Conservation (phyloP, 805 yeast genomes). For the Yarrowia hollandica region DNA sequence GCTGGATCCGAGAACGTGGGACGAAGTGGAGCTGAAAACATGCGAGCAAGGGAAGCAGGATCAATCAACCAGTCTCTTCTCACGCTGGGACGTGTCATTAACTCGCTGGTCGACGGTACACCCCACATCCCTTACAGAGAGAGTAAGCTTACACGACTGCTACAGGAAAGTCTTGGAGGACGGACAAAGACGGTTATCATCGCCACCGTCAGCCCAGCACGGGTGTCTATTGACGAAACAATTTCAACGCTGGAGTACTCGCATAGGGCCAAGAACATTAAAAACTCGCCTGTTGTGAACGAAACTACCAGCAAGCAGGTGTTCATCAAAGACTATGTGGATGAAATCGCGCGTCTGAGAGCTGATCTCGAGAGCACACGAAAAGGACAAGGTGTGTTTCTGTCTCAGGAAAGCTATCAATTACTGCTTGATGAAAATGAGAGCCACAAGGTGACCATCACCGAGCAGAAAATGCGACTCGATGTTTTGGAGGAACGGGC, state of each 20-base stretch:
- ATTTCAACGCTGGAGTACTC: constrained; percentile 83
- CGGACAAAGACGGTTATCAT: constrained; percentile 79
- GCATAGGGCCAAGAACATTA: constrained; percentile 75
- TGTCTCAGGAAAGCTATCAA: constrained; percentile 52
- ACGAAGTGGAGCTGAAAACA: constrained; percentile 80
- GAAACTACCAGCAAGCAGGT: constrained; percentile 60
- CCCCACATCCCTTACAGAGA: constrained; percentile 82
- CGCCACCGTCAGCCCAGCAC: constrained; percentile 83
- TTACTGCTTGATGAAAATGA: constrained; percentile 50
- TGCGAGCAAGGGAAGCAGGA: constrained; percentile 89
- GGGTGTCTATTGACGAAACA: constrained; percentile 75
- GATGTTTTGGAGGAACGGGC: constrained; percentile 50
- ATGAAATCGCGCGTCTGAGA: constrained; percentile 56
- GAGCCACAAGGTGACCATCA: constrained; percentile 50
- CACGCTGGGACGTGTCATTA: constrained; percentile 85
- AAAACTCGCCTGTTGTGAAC: constrained; percentile 65
- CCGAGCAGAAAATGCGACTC: constrained; percentile 51
- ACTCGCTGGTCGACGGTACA: constrained; percentile 58
- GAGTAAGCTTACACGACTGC: constrained; percentile 70
- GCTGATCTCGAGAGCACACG: constrained; percentile 63
- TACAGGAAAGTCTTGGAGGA: constrained; percentile 85
- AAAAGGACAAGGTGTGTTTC: constrained; percentile 66
- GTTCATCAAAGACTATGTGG: constrained; percentile 53
- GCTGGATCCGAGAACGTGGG: constrained; percentile 92
- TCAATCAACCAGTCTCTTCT: constrained; percentile 83